Conservation (phyloP, 2,329 filamentous ascomycete species). For the Mycosphaerelloides madeirae region DNA sequence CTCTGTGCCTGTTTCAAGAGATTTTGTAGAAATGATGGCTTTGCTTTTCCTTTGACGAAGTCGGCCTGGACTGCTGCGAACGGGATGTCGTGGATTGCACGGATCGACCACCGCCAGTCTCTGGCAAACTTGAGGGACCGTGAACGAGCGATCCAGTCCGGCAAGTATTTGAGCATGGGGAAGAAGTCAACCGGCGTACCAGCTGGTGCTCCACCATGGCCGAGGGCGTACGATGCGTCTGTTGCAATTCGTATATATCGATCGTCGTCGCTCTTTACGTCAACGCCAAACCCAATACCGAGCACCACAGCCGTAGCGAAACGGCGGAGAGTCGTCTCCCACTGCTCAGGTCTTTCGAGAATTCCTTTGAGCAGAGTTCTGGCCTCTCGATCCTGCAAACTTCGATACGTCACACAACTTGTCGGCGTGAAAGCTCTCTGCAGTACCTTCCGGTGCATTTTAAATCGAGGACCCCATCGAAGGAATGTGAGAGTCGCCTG, state of each 20-base stretch:
- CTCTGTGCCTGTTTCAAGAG: conserved; percentile 32
- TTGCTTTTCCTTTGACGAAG: conserved; percentile 31
- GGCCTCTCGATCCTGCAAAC: conserved; percentile 43
- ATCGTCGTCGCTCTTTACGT: conserved; percentile 37
- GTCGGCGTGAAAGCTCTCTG: conserved; percentile 43
- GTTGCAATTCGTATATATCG: conserved; percentile 42
- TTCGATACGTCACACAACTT: conserved; percentile 36
- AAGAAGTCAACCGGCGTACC: conserved; percentile 47
- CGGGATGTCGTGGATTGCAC: conserved; percentile 37
- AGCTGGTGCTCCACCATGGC: conserved; percentile 39
- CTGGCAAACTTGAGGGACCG: conserved; percentile 27
- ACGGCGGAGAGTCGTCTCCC: conserved; percentile 30
- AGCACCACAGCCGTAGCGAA: conserved; percentile 39
- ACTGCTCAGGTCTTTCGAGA: conserved; percentile 39
- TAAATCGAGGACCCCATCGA: conserved; percentile 35
- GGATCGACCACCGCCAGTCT: conserved; percentile 33
- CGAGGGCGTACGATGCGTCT: conserved; percentile 40
- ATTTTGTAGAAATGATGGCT: conserved; percentile 39
- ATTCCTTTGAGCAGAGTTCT: conserved; percentile 40
- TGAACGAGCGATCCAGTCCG: conserved; percentile 32
- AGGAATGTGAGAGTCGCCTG: conserved; percentile 43
- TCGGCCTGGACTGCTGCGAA: conserved; percentile 29
- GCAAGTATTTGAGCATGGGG: conserved; percentile 43
- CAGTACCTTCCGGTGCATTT: conserved; percentile 43
- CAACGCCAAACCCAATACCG: conserved; percentile 47